A percentile compares a stretch with the other conserved stretches of the same genome.
Evolutionary conservation across 352 stramenopile genomes (phyloP).

Genomic region (Thraustotheca clavata): DNA sequence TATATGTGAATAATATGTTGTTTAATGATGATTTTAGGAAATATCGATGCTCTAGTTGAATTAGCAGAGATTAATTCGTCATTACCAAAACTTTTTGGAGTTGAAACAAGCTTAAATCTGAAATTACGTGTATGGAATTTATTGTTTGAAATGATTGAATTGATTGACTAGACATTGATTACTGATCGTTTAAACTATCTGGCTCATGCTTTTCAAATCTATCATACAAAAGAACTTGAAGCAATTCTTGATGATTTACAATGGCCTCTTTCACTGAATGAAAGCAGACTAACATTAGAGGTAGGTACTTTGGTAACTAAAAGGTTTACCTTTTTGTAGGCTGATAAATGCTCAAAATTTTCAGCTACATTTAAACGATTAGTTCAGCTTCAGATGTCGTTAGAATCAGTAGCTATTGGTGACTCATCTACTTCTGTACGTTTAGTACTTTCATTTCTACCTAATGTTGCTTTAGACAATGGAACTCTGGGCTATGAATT

Average conservation of each 20-base stretch:
- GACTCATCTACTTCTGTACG: neutral
- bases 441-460: neutral
- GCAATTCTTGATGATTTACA: neutral
- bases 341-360: neutral
- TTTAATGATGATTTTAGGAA: neutral
- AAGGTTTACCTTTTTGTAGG: neutral
- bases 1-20: neutral
- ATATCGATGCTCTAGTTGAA: constrained; percentile 15
- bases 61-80: constrained; percentile 2
- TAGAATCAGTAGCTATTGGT: neutral
- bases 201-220: neutral
- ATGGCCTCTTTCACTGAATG: neutral
- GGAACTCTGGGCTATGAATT: constrained; percentile 19
- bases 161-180: constrained; percentile 5
- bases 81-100: constrained; percentile 6
- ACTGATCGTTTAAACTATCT: constrained; percentile 9
- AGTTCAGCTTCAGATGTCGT: constrained; percentile 10
- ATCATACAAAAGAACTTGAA: neutral
- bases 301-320: neutral
- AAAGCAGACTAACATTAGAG: neutral
- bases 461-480: neutral
- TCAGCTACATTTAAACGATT: neutral
- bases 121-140: neutral
- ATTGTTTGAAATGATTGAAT: neutral
- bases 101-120: constrained; percentile 6